Evolutionary conservation across 371 early-diverging fungal species (phyloP).

Genomic region (Batkoa obscura): DNA sequence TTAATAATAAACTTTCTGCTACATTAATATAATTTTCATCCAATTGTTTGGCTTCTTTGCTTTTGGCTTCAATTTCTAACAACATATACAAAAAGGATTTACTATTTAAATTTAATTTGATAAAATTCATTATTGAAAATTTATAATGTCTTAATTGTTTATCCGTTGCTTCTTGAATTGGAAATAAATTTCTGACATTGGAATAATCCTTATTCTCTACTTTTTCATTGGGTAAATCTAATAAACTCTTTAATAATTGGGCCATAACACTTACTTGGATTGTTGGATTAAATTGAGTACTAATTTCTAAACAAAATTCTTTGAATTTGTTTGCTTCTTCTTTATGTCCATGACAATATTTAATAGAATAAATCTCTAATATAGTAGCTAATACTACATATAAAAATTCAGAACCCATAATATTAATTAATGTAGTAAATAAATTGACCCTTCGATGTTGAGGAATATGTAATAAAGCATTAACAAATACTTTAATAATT

Average conservation of each 20-base stretch:
- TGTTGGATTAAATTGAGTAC: conserved; percentile 35
- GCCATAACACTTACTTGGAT: conserved; percentile 49
- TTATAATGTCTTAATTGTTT: conserved; percentile 62
- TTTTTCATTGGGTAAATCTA: conserved; percentile 39
- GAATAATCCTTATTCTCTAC: conserved; percentile 13
- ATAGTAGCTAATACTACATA: conserved; percentile 50
- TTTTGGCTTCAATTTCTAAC: conserved; percentile 15
- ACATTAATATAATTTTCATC: conserved; percentile 30
- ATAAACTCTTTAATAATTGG: conserved; percentile 32
- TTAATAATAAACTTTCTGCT: conserved; percentile 24
- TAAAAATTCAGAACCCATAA: conserved; percentile 62
- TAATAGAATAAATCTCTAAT: conserved; percentile 43
- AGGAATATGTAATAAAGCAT: conserved; percentile 81
- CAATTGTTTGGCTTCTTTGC: conserved; percentile 18
- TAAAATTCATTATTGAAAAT: conserved; percentile 43
- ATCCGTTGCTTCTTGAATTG: conserved; percentile 25
- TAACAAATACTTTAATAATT: conserved; percentile 75
- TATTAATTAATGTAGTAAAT: conserved; percentile 59
- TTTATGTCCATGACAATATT: conserved; percentile 24
- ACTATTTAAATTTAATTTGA: neutral
- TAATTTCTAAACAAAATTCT: conserved; percentile 43
- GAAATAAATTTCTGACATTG: conserved; percentile 14
- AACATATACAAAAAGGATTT: conserved; percentile 41
- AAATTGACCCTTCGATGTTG: conserved; percentile 75
- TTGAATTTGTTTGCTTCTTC: conserved; percentile 32